Base-by-base conservation (phyloP, 345 rosid species). In the Trapa bicornis region DNA sequence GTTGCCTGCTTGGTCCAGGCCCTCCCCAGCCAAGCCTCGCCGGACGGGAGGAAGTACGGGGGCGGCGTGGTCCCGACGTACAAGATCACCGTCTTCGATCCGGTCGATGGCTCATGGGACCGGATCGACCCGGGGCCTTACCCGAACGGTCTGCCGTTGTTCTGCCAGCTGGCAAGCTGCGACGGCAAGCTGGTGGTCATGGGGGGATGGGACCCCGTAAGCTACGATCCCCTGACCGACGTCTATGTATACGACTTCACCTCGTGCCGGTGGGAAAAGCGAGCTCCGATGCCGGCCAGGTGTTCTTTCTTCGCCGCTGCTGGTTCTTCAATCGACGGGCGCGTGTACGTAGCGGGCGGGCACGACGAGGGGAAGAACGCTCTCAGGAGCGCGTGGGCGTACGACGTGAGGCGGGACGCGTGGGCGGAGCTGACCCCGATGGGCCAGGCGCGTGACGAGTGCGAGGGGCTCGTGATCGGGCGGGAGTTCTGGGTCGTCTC, bases 201-300 rank as follows among this genome's bases (percentile, higher is more conserved):
- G 72, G 88, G 84, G 3, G 86, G 84, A 42, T 82, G 86, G 88
- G 81, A 84, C 72, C 88, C 83, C 22, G 67, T 12, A 64, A 82
- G 65, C 45, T 84, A 78, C 68, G 67, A 72, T 58, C 79, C 81
- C 3, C 61, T 82, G 65, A 70, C 68, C 16, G 70, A 75, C 66
- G 81, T 84, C 45, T 80, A 80, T 64, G 75, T 74, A 0, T 82
- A 78, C 71, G 84, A 82, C 39, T 84, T 84, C 71, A 70, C 75
- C n/a, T 70, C 77, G 17, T 75, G 80, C 39, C 70, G 64, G 47
- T 84, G 88, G 88, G 73, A 62, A 61, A 47, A 32, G 22, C 81
- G 75, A 37, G 71, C 70, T 71, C 54, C 73, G 57, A 84, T 84
- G 84, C 84, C 86, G 1, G 72, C 52, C n/a, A 65, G n/a, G 1